Evolutionary conservation across 306 rosid species (phyloP).

Genomic region (Hippophae rhamnoides): DNA sequence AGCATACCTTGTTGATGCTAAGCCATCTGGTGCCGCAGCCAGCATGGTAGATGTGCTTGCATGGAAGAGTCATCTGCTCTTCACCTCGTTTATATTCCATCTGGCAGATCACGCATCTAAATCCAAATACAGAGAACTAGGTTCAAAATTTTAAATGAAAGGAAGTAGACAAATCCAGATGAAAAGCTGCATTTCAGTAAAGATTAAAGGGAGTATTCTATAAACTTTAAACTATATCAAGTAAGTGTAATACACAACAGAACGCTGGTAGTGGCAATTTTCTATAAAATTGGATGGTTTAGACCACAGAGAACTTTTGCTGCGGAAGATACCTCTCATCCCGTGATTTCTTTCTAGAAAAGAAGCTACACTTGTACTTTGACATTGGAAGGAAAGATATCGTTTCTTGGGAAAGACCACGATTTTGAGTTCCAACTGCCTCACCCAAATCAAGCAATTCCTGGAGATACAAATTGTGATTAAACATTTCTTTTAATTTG

Average conservation of each 20-base stretch:
- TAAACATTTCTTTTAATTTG: no score
- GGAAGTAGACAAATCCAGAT: no score
- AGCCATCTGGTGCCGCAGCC: conserved; percentile 86
- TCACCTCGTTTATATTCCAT: conserved; percentile 91
- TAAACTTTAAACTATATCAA: no score
- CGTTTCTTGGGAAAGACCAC: conserved; percentile 88
- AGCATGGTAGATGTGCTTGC: conserved; percentile 82
- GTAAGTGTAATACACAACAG: no score
- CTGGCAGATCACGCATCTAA: conserved; percentile 93
- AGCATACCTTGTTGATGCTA: conserved; percentile 84
- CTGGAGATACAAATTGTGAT: conserved; percentile 24
- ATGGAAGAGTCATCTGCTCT: conserved; percentile 64
- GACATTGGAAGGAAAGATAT: conserved; percentile 81
- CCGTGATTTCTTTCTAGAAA: conserved; percentile 67
- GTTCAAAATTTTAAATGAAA: no score
- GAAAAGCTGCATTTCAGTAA: no score
- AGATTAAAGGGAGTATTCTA: no score
- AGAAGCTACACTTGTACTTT: conserved; percentile 75
- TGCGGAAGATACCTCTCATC: conserved; percentile 53
- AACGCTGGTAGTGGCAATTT: no score
- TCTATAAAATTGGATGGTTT: no score
- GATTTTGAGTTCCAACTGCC: conserved; percentile 88
- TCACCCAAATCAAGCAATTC: conserved; percentile 90
- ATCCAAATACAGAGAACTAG: not conserved
- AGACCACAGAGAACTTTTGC: not conserved